Evolutionary conservation across 2,329 filamentous ascomycete species (phyloP).

Genomic region (Penicillium sp.): DNA sequence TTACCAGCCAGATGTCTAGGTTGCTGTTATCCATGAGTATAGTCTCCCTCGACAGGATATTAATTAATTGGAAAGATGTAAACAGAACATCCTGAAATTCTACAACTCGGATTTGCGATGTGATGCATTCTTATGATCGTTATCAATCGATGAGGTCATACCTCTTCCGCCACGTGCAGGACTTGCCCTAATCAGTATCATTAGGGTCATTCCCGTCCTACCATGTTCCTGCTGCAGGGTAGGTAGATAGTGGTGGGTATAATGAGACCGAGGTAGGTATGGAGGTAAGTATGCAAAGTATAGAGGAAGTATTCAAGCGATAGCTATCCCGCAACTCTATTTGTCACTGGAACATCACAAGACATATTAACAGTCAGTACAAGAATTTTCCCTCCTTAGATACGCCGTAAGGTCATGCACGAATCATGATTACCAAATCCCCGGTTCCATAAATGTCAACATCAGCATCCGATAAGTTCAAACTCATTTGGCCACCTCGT

Average conservation of each 20-base stretch:
- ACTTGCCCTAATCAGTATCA: neutral
- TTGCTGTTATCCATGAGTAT: constrained; percentile 44
- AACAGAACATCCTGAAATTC: neutral
- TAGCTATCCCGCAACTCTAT: constrained; percentile 32
- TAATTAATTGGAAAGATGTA: neutral
- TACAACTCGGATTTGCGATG: neutral
- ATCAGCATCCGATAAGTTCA: constrained; percentile 24
- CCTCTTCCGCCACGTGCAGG: neutral
- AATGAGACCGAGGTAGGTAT: neutral
- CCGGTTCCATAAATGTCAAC: constrained; percentile 29
- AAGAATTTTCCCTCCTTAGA: constrained; percentile 44
- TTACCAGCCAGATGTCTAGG: constrained; percentile 62
- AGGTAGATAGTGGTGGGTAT: constrained; percentile 1
- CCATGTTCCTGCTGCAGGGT: neutral
- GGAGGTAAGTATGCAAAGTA: neutral
- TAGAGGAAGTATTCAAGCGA: constrained; percentile 7
- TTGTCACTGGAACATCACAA: constrained; percentile 39
- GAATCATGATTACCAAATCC: constrained; percentile 40
- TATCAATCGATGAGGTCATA: constrained; percentile 16
- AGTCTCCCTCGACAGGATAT: neutral
- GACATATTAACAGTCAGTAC: constrained; percentile 46
- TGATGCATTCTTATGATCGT: constrained; percentile 1
- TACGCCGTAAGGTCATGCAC: constrained; percentile 52
- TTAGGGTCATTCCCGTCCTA: too few relatives aligned
- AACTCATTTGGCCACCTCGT: constrained; percentile 51